phyloP scores from a whole-genome alignment of 768 basidiomycete genomes.

The Lyophyllum decastes region DNA sequence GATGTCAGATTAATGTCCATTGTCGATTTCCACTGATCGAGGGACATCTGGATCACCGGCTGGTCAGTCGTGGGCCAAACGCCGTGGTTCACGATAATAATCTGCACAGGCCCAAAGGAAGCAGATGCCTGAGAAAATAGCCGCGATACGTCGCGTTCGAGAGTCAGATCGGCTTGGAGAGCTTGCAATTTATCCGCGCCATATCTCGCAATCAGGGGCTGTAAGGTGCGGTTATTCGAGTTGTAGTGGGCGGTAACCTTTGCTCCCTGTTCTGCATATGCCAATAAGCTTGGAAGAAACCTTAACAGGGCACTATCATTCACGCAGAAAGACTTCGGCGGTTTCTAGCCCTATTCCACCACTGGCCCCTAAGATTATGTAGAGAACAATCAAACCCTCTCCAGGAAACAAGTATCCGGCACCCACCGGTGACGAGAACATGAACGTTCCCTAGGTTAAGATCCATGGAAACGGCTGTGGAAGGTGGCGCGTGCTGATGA shows the following conservation, averaged over 20 bases:
- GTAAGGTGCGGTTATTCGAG: constrained; percentile 44
- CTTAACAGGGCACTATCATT: constrained; percentile 15
- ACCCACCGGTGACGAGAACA: constrained; percentile 66
- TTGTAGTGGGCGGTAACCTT: constrained; percentile 75
- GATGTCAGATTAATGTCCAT: constrained; percentile 66
- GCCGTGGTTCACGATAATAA: constrained; percentile 65
- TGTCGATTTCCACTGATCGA: constrained; percentile 65
- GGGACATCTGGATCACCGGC: constrained; percentile 56
- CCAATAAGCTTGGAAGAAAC: not conserved
- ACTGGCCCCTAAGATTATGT: constrained; percentile 50
- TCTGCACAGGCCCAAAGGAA: constrained; percentile 53
- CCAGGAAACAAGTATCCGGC: no score
- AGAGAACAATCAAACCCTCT: not conserved
- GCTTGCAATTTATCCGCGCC: constrained; percentile 32
- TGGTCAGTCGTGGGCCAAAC: constrained; percentile 45
- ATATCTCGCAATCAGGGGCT: constrained; percentile 39
- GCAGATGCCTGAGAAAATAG: constrained; percentile 46
- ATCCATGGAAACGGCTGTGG: constrained; percentile 37
- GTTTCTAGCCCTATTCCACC: constrained; percentile 77
- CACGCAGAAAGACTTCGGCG: constrained; percentile 55
- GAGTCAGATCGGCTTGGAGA: constrained; percentile 59
- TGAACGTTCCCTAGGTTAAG: constrained; percentile 60
- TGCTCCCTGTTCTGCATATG: constrained; percentile 61
- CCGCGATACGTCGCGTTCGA: constrained; percentile 51
- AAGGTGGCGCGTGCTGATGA: not conserved